Evolutionary conservation across 2,329 filamentous ascomycete species (phyloP), one percentile per base, ranked within the genome.

Genomic region (Penicillium sp.): DNA sequence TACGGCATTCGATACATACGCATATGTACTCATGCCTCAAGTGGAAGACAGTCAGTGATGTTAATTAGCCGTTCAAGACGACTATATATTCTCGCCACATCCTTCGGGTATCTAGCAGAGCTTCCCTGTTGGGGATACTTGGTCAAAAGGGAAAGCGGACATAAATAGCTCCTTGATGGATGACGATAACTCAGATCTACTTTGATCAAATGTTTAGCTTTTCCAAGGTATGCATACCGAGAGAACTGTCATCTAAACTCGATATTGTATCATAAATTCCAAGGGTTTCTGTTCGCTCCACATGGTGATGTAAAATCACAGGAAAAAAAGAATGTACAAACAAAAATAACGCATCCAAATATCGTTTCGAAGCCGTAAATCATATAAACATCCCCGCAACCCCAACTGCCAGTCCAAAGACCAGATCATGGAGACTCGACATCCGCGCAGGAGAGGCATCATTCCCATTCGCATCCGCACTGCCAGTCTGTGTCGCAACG

Each of bases 301-400:
- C 15, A 38, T 50, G 35, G 46, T 43, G 33, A 46, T 23, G 33
- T 31, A 33, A 42, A 33, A 57, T 43, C 52, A 58, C 55, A 60
- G 37, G 29, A 35, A n/a, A 50, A 21, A 31, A 45, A 35, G 38
- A 51, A 60, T 60, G 23, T 58, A 60, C 47, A 60, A 57, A 53
- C 48, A 41, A 56, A 50, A 54, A 53, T 27, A 21, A 33, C 13
- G 3, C 42, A 46, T 45, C 23, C 38, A 54, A 35, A 45, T 19
- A 4, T 37, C 38, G 29, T 56, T 50, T 41, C 56, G 55, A 41
- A 50, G 55, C 61, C 54, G 47, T 62, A 35, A 58, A 59, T 77
- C 65, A 77, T 62, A 76, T 68, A 64, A 78, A 71, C 68, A 77
- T 71, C 1, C 79, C 80, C 4, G 77, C 77, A 60, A 81, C 70